These are phyloP conservation scores for Spinacia oleracea DNA, from an alignment of 179 eudicot species.

Conservation along the genomic window DNA sequence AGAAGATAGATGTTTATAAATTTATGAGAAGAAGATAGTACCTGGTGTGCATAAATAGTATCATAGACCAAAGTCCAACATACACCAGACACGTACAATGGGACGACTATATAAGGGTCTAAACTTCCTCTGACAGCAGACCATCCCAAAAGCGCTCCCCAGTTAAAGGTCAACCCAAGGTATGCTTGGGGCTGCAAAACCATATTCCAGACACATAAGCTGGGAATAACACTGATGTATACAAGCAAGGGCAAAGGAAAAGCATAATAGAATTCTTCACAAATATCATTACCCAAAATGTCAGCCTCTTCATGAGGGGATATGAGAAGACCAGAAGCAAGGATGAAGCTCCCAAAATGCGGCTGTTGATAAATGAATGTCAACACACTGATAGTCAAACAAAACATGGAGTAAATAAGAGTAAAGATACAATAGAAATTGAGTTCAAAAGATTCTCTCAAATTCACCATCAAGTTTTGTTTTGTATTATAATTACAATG, in stretches of 20 bases:
- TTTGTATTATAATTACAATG: background rate
- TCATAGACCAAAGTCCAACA: conserved; percentile 96
- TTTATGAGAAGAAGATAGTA: conserved; percentile 28
- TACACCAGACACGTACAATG: conserved; percentile 88
- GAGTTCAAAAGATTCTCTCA: background rate
- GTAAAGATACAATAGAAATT: background rate
- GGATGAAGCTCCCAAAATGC: conserved; percentile 88
- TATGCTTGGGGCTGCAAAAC: conserved; percentile 89
- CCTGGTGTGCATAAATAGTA: conserved; percentile 99
- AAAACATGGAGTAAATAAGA: background rate
- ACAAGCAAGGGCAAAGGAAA: background rate
- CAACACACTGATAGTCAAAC: background rate
- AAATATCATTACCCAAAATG: conserved; percentile 75
- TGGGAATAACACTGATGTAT: background rate
- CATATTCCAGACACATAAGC: conserved; percentile 28
- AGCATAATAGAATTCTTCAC: background rate
- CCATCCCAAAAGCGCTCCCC: conserved; percentile 99
- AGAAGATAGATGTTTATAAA: background rate
- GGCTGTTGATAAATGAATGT: conserved; percentile 45
- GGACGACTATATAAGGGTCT: conserved; percentile 74
- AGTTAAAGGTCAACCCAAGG: conserved; percentile 94
- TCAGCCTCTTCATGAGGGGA: conserved; percentile 96
- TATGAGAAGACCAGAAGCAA: conserved; percentile 87
- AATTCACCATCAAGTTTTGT: background rate
- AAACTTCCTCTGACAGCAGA: conserved; percentile 85